Evolutionary conservation across 108 stramenopile species (phyloP).

Genomic region (Fistulifera solaris): DNA sequence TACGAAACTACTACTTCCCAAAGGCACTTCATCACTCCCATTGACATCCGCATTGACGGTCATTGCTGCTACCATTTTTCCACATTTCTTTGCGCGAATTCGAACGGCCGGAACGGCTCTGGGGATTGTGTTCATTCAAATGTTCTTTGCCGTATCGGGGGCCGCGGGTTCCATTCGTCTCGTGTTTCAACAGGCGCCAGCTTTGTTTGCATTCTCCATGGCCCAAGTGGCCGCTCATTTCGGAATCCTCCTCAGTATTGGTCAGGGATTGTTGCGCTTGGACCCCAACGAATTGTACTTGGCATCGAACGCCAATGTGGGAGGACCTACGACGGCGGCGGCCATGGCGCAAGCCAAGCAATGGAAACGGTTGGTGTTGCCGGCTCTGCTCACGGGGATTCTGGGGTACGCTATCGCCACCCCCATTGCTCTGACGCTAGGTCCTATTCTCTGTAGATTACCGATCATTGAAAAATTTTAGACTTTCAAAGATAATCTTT

Average conservation of each 20-base stretch:
- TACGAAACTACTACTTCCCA: constrained; percentile 34
- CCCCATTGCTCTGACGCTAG: constrained; percentile 68
- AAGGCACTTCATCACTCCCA: constrained; percentile 58
- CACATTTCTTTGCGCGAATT: constrained; percentile 50
- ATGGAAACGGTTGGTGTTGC: constrained; percentile 79
- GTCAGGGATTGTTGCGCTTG: constrained; percentile 53
- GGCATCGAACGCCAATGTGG: constrained; percentile 88
- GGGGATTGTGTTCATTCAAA: constrained; percentile 75
- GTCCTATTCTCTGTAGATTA: constrained; percentile 43
- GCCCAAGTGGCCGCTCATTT: constrained; percentile 82
- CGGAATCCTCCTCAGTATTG: constrained; percentile 51
- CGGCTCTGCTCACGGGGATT: constrained; percentile 80
- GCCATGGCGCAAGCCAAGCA: constrained; percentile 90
- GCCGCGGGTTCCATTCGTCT: constrained; percentile 72
- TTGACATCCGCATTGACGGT: constrained; percentile 73
- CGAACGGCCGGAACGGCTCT: constrained; percentile 50
- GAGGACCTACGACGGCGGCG: constrained; percentile 88
- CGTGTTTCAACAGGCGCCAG: constrained; percentile 77
- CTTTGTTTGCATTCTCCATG: constrained; percentile 71
- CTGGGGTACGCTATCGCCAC: constrained; percentile 91
- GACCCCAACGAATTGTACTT: constrained; percentile 66
- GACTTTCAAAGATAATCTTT: too few relatives aligned
- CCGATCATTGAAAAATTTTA: constrained; percentile 7
- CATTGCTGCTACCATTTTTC: constrained; percentile 55
- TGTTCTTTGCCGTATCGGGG: constrained; percentile 89